Evolutionary conservation across 345 rosid species (phyloP), one percentile per base, ranked within the genome.

Genomic region (Trapa bicornis): DNA sequence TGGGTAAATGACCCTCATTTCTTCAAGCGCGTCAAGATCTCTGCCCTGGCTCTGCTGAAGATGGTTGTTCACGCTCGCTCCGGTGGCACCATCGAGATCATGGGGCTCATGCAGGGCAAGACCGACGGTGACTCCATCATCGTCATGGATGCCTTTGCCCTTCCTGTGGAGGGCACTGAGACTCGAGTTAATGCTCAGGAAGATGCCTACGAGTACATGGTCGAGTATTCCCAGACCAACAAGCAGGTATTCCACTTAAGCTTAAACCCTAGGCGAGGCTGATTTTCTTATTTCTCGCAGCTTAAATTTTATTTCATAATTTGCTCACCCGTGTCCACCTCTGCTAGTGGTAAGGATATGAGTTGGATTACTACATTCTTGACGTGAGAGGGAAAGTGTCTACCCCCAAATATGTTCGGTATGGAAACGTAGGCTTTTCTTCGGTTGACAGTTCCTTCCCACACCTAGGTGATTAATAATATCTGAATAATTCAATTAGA

Each of bases 51-150:
- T 13, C 88, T 95, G 32, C 90, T 91, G 22, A 95, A 95, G 90
- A 95, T 95, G 99, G 99, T 89, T 11, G 99, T 95, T 9, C 99
- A 95, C 83, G 97, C 99, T 37, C 99, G 99, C 75, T 95, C 99
- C 37, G 99, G 99, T 17, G 99, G 99, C 37, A 95, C 90, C 76
- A 91, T 95, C 73, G 99, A 95, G 76, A 92, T 95, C 65, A 95
- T 95, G 99, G 99, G 99, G 0, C 85, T 95, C 43, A 91, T 91
- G 99, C 99, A 95, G 78, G 99, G 99, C 10, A 95, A 95, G 73
- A 95, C 94, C 12, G 98, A 89, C 37, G 99, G 99, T 0, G 99
- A 95, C 61, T 82, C 92, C 13, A 95, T 91, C 69, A 95, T 95
- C 52, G 99, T 95, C 13, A 95, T 95, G 98, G 99, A 95, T 73